Conservation (phyloP, 352 stramenopile genomes). For the Phytopythium ostracodes region DNA sequence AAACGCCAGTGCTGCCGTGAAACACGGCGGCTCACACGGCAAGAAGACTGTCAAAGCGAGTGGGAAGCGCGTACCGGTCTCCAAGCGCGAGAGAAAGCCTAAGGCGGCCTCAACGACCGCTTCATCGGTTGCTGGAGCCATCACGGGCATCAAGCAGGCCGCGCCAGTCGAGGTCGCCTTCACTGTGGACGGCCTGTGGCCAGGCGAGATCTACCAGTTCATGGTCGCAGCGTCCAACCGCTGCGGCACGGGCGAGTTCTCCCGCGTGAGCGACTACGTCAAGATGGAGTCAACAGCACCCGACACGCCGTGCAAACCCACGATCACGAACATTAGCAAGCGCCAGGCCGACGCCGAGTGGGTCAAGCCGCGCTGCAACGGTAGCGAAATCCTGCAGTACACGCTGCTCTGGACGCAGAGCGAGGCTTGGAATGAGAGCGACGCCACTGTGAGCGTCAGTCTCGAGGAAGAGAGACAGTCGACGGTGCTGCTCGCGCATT, state of each 20-base stretch:
- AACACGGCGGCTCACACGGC: not conserved
- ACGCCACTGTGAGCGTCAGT: slow-evolving; percentile 5
- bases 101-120: not conserved
- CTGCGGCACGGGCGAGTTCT: slow-evolving; percentile 58
- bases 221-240: slow-evolving; percentile 62
- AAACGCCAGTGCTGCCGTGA: not conserved
- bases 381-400: slow-evolving; percentile 71
- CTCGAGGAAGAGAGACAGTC: not conserved
- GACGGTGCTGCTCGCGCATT: slow-evolving; percentile 40
- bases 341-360: slow-evolving; percentile 40
- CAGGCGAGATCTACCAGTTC: slow-evolving; percentile 77
- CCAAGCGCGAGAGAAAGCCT: not conserved
- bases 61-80: not conserved
- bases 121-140: not conserved
- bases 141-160: not conserved
- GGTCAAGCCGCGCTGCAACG: slow-evolving; percentile 58
- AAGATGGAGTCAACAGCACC: slow-evolving; percentile 63
- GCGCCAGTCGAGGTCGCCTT: slow-evolving; percentile 20
- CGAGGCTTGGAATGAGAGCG: not conserved
- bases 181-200: slow-evolving; percentile 37
- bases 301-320: slow-evolving; percentile 36
- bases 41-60: not conserved
- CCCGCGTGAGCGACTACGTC: slow-evolving; percentile 61
- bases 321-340: slow-evolving; percentile 32
- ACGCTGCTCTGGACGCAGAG: slow-evolving; percentile 46